Percentiles rank a stretch among this genome's conserved stretches.
Evolutionary conservation across 768 basidiomycete species (phyloP).

Genomic region (Coprinopsis cinerea): DNA sequence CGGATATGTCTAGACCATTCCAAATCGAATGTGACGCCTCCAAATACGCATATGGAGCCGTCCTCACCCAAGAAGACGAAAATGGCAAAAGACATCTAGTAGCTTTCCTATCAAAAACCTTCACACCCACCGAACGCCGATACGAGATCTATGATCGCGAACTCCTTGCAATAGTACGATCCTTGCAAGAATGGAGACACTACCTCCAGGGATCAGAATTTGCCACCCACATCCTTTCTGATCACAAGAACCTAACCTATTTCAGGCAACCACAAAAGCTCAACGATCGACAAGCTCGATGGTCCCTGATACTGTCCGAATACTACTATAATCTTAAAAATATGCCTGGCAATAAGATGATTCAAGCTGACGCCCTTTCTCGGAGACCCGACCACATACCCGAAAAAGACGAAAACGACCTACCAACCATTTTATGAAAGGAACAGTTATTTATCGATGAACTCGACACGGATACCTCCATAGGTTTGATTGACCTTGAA

Average conservation of each 20-base stretch:
- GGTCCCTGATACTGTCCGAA: slow-evolving; percentile 23
- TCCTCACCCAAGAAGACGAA: slow-evolving; percentile 13
- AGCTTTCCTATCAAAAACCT: too few species aligned
- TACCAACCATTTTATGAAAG: slow-evolving; percentile 11
- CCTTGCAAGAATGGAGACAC: too few species aligned
- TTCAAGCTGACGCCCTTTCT: slow-evolving; percentile 15
- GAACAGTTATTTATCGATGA: slow-evolving; percentile 12
- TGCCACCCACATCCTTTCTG: too few species aligned
- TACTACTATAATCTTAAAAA: slow-evolving; percentile 24
- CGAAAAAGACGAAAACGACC: slow-evolving; percentile 15
- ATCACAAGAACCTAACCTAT: too few species aligned
- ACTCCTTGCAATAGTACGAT: too few species aligned
- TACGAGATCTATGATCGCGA: too few species aligned
- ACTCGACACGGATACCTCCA: slow-evolving; percentile 9
- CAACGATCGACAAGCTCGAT: too few species aligned
- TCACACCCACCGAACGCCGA: too few species aligned
- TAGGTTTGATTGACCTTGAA: too few species aligned
- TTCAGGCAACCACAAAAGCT: too few species aligned
- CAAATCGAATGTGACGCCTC: slow-evolving; percentile 4
- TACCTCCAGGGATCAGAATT: too few species aligned
- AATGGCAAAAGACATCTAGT: not conserved
- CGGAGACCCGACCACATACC: slow-evolving; percentile 14
- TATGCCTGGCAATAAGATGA: slow-evolving; percentile 16
- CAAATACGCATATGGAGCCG: not conserved
- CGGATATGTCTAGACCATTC: slow-evolving; percentile 3